phyloP scores from a whole-genome alignment of 805 yeast species.

The Yarrowia porcina region DNA sequence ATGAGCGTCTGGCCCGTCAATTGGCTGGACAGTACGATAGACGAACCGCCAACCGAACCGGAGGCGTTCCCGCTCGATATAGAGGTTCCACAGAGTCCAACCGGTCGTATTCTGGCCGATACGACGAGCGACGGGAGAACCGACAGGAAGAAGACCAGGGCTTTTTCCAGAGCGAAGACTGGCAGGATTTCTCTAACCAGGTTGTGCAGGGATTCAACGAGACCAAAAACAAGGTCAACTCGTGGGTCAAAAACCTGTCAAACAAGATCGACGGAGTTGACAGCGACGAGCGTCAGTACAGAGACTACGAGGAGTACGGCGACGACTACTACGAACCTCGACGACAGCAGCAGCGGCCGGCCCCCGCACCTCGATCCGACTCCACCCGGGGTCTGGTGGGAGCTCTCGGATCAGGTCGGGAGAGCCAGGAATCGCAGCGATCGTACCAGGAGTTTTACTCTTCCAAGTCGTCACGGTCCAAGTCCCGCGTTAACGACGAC shows the following conservation, averaged over 20 bases:
- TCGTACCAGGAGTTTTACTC: conserved; percentile 16
- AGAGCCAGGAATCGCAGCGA: conserved; percentile 26
- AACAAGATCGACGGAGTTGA: conserved; percentile 48
- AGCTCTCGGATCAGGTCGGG: conserved; percentile 28
- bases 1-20: conserved; percentile 77
- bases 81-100: conserved; percentile 24
- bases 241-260: conserved; percentile 72
- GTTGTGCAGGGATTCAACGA: conserved; percentile 76
- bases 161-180: conserved; percentile 40
- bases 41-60: conserved; percentile 22
- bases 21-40: conserved; percentile 48
- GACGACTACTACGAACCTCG: conserved; percentile 14
- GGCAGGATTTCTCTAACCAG: conserved; percentile 58
- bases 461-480: conserved; percentile 24
- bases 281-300: conserved; percentile 21
- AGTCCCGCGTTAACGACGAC: conserved; percentile 9
- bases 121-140: conserved; percentile 30
- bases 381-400: conserved; percentile 30
- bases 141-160: conserved; percentile 32
- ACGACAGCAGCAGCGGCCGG: conserved; percentile 29
- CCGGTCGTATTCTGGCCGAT: conserved; percentile 33
- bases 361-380: conserved; percentile 14
- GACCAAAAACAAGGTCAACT: conserved; percentile 68
- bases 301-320: conserved; percentile 29
- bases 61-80: conserved; percentile 19